A percentile compares a stretch with the other conserved stretches of the same genome.
phyloP scores from a whole-genome alignment of 1,139 yeast species.

The Kluyveromyces marxianus region DNA sequence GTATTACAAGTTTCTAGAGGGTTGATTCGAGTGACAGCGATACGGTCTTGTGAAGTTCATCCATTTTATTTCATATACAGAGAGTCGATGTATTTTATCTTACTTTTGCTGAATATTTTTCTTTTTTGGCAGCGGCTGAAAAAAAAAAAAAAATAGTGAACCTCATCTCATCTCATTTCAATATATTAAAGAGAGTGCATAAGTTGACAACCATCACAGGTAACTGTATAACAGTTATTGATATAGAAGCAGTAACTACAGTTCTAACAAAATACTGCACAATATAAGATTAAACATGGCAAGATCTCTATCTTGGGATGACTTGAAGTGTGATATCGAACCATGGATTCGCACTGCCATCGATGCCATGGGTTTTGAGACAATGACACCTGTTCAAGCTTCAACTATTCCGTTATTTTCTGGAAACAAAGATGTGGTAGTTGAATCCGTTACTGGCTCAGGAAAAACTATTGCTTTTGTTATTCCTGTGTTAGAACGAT shows the following conservation, averaged over 20 bases:
- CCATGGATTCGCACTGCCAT: constrained; percentile 54
- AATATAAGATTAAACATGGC: constrained; percentile 15
- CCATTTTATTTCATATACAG: too few relatives aligned
- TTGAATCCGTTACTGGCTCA: constrained; percentile 94
- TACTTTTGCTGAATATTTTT: background rate
- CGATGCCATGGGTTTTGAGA: constrained; percentile 60
- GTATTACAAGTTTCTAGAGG: too few relatives aligned
- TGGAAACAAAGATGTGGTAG: constrained; percentile 92
- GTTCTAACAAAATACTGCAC: background rate
- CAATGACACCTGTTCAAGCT: constrained; percentile 98
- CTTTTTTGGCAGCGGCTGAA: background rate
- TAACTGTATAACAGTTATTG: too few relatives aligned
- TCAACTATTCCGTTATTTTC: constrained; percentile 82
- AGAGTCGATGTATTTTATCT: background rate
- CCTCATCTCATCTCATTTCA: constrained; percentile 5
- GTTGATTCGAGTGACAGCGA: too few relatives aligned
- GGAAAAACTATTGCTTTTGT: constrained; percentile 89
- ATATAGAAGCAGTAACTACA: background rate
- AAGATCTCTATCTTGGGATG: constrained; percentile 34
- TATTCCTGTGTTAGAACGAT: constrained; percentile 70
- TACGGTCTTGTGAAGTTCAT: too few relatives aligned
- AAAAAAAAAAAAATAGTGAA: background rate
- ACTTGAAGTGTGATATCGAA: constrained; percentile 29
- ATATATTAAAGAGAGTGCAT: background rate
- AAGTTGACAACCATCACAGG: too few relatives aligned